Evolutionary conservation across 2,329 filamentous ascomycete genomes (phyloP).

Genomic region (Diplodia seriata): DNA sequence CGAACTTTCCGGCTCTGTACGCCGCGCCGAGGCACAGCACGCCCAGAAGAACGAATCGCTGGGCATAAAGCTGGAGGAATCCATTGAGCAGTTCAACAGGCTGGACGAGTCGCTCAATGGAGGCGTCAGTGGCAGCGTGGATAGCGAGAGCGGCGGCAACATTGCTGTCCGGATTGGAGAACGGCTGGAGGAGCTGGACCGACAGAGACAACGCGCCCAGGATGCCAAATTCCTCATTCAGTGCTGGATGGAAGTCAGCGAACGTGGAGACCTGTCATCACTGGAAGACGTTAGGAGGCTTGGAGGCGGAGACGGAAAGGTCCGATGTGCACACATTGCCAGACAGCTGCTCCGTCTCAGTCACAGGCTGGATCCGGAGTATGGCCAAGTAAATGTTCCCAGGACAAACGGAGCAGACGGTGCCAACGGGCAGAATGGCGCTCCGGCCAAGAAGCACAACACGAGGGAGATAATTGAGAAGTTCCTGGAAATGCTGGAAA

Average conservation of each 20-base stretch:
- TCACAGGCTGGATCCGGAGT: constrained; percentile 81
- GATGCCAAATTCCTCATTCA: constrained; percentile 95
- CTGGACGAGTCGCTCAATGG: constrained; percentile 83
- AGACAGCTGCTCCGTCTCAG: constrained; percentile 94
- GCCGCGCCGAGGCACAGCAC: constrained; percentile 89
- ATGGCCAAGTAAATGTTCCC: constrained; percentile 53
- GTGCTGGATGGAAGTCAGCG: constrained; percentile 95
- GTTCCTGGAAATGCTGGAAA: constrained; percentile 93
- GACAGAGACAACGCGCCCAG: constrained; percentile 85
- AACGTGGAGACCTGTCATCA: constrained; percentile 83
- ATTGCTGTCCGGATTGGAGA: constrained; percentile 95
- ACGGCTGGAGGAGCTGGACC: constrained; percentile 89
- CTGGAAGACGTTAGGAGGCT: constrained; percentile 87
- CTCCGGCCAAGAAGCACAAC: constrained; percentile 55
- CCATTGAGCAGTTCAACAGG: constrained; percentile 89
- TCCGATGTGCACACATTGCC: constrained; percentile 91
- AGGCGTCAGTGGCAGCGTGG: constrained; percentile 59
- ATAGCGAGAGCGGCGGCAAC: constrained; percentile 72
- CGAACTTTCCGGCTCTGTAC: constrained; percentile 86
- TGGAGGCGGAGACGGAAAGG: constrained; percentile 87
- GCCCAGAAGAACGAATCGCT: constrained; percentile 88
- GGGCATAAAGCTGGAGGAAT: constrained; percentile 87
- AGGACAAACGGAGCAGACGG: constrained; percentile 47
- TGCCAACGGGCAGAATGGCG: constrained; percentile 57
- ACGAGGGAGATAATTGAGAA: constrained; percentile 93